Conservation (phyloP, 139 green algal species). For the Volvox reticuliferus region DNA sequence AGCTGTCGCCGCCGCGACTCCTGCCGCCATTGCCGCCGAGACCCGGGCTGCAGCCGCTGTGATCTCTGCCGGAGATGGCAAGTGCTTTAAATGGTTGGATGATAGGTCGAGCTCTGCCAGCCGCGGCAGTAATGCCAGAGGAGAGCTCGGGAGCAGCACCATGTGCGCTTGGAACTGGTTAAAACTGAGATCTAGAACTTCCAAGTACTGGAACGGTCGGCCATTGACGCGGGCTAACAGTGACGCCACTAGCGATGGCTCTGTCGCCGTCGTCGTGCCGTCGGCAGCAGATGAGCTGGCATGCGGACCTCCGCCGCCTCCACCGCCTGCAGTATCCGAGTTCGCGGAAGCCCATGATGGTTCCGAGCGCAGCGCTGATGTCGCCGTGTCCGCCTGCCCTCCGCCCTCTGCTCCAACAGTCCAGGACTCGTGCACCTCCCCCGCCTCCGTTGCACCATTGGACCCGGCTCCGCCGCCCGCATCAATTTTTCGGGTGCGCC, state of each 20-base stretch:
- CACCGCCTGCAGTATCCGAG: not conserved
- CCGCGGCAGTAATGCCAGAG: slow-evolving; percentile 31
- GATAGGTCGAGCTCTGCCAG: slow-evolving; percentile 58
- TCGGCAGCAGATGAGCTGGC: not conserved
- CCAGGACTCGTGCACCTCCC: not conserved
- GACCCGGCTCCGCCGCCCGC: not conserved
- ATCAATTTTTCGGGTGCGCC: not conserved
- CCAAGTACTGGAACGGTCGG: slow-evolving; percentile 27
- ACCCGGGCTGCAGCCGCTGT: not conserved
- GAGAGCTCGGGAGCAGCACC: slow-evolving; percentile 11
- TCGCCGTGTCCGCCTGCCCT: too few relatives aligned
- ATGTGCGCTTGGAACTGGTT: slow-evolving; percentile 43
- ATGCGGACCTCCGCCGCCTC: not conserved
- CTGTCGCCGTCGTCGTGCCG: not conserved
- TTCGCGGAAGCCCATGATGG: too few relatives aligned
- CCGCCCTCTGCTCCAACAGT: not conserved
- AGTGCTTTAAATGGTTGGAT: slow-evolving; percentile 35
- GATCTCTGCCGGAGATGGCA: slow-evolving; percentile 32
- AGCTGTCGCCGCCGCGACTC: not conserved
- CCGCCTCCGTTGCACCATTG: not conserved
- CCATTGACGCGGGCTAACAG: not conserved
- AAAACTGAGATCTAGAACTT: slow-evolving; percentile 56
- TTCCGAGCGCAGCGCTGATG: too few relatives aligned
- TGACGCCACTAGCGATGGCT: not conserved
- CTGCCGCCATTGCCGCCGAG: not conserved